Evolutionary conservation across 2,329 filamentous ascomycete genomes (phyloP).

Genomic region (Xylariaceae sp.): DNA sequence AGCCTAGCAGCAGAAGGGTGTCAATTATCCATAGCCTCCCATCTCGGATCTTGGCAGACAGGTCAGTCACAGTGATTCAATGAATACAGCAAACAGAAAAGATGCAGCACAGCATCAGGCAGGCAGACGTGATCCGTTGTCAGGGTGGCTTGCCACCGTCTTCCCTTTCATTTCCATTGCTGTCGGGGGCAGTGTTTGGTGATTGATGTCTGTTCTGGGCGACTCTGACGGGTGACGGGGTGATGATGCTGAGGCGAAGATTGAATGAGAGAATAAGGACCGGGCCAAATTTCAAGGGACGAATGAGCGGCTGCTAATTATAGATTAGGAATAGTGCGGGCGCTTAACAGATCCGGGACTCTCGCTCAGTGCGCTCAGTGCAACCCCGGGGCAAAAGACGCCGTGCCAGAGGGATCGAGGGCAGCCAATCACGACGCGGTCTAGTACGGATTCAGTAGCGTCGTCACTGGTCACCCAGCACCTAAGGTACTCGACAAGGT

Average conservation of each 20-base stretch:
- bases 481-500: too few relatives aligned
- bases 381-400: slow-evolving; percentile 12
- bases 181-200: not conserved
- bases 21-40: not conserved
- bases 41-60: not conserved
- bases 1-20: not conserved
- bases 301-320: slow-evolving; percentile 31
- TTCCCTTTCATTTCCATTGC: not conserved
- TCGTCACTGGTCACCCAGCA: too few relatives aligned
- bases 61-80: not conserved
- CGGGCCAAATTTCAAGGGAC: slow-evolving; percentile 1
- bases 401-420: slow-evolving; percentile 7
- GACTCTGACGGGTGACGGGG: not conserved
- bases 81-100: not conserved
- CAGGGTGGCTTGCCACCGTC: not conserved
- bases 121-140: not conserved
- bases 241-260: not conserved
- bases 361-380: slow-evolving; percentile 4
- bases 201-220: not conserved
- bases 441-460: not conserved
- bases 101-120: not conserved
- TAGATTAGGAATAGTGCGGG: slow-evolving; percentile 29
- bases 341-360: slow-evolving; percentile 23
- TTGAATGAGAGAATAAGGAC: slow-evolving; percentile 11
- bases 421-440: slow-evolving; percentile 20